Evolutionary conservation across 768 basidiomycete genomes (phyloP), one percentile per base, ranked within the genome.

Genomic region (Leccinum obscurum): DNA sequence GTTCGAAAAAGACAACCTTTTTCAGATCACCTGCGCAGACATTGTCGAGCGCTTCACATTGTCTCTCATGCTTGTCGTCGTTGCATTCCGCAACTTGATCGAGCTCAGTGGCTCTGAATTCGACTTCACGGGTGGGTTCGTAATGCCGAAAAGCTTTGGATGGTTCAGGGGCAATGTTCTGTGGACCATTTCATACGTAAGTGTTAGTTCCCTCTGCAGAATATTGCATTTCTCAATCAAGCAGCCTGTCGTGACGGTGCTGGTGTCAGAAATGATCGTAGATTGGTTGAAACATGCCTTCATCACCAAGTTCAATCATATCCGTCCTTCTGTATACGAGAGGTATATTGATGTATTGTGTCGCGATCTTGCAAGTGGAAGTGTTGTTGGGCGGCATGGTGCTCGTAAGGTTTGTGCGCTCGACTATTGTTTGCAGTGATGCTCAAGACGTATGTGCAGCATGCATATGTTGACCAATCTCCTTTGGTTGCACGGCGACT

Each of bases 221-320:
- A 26, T 17, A 11, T 44, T 10, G n/a, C 22, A n/a, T 37, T 13
- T 34, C 44, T 59, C 32, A 58, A 24, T 46, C 26, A 37, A 28
- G 67, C 26, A 97, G 95, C 97, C 97, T 22, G 94, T 96, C 2
- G 65, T 98, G 54, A 90, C 92, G 2, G 97, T 99, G 3, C 81
- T 98, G 73, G 69, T 87, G 4, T 96, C 94, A 2, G 97, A 99
- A 73, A 90, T 93, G 83, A 73, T 91, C 13, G 97, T 99, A 11
- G 97, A 99, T 72, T 99, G 96, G 96, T 81, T 98, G 54, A 99
- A 99, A 73, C 97, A 99, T 69, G 96, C 95, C 10, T 99, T 98
- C 77, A 98, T 99, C 68, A 96, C 95, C 54, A 99, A 99, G 74
- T 98, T 98, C 79, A 99, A 99, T 67, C 96, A 98, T 68, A 95